Base-by-base conservation (phyloP, 768 basidiomycete species). In the Boletus barrowsii region DNA sequence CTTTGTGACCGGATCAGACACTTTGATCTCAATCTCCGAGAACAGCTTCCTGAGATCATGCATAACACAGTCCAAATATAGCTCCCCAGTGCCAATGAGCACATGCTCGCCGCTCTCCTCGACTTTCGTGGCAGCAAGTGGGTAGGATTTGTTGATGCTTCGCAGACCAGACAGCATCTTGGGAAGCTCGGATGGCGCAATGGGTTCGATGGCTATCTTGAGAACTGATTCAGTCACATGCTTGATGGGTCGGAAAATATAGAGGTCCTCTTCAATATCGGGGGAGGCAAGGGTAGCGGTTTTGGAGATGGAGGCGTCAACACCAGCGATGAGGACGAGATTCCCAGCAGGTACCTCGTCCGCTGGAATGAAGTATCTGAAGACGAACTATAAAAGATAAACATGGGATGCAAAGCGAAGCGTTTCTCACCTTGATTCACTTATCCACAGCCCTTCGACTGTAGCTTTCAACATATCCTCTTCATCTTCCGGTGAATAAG, bases 1-100 rank as follows among this genome's bases (percentile, higher is more conserved):
- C 68, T 93, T 93, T 15, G 94, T 96, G 37, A 98, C 94, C 2
- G 97, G 97, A 76, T 99, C 97, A 22, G 96, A 98, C 14, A 98
- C 94, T 77, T 99, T 99, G 79, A 99, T 98, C 79, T 99, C 97
- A 62, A 98, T 97, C 76, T 99, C 97, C 30, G 94, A 86, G 75
- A 96, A 99, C 56, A 98, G 67, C 56, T 81, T 83, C 57, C 97
- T 80, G 47, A 99, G 74, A 72, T 99, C 97, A 65, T 99, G 96
- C 86, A 99, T 86, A 42, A 96, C 90, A 59, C 89, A 96, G 68
- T 99, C 97, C 63, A 99, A 77, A 73, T 96, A 98, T 47, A 99
- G 76, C 68, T 99, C 97, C 47, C 97, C 97, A 2, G 97, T 98
- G 49, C 97, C 97, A 58, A 98, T 85, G 56, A 99, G 74, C 54